These are phyloP conservation scores for Arachis monticola DNA, from an alignment of 331 rosid genomes.

Conservation along the genomic window DNA sequence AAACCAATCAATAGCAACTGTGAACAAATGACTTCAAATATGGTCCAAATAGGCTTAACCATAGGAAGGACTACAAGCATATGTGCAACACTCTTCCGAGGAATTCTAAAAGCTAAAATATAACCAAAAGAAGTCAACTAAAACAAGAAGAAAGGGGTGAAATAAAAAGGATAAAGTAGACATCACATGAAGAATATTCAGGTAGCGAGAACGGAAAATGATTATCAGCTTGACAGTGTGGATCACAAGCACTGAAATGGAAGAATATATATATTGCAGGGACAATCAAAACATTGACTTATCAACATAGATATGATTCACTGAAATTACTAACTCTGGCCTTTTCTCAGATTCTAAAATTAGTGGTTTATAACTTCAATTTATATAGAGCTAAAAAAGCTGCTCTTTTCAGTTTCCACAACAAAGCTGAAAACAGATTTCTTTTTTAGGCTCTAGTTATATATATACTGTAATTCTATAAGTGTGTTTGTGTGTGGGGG, in stretches of 20 bases:
- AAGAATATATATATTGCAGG: conserved; percentile 28
- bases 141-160: not conserved
- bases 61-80: conserved; percentile 25
- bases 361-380: no score
- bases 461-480: no score
- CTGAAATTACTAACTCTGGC: conserved; percentile 8
- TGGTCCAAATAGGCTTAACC: conserved; percentile 15
- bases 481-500: no score
- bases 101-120: conserved; percentile 17
- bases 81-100: not conserved
- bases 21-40: conserved; percentile 30
- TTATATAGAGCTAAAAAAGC: no score
- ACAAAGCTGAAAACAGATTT: no score
- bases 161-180: conserved; percentile 25
- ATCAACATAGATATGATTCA: conserved; percentile 22
- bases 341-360: no score
- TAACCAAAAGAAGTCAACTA: conserved; percentile 14
- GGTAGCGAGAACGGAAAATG: not conserved
- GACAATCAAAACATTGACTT: conserved; percentile 26
- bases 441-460: no score
- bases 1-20: conserved; percentile 14
- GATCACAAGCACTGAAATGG: not conserved
- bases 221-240: conserved; percentile 1
- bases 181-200: conserved; percentile 14
- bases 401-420: no score